Evolutionary conservation across 331 rosid genomes (phyloP), one percentile per base, ranked within the genome.

Genomic region (Pyrus hybrid): DNA sequence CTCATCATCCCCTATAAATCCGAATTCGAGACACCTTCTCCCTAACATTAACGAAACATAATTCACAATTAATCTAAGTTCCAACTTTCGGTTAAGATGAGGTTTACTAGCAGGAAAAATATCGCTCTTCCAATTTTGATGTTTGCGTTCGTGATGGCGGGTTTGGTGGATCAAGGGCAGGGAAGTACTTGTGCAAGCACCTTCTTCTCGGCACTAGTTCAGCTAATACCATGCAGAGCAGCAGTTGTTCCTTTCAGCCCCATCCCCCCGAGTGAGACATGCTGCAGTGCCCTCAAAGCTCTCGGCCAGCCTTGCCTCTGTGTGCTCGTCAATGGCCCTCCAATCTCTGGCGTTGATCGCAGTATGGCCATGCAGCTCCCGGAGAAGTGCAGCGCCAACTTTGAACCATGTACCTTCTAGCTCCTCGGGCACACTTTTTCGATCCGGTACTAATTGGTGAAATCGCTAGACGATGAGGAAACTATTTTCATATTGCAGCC

Each of bases 281-380:
- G 96, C 81, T 93, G 98, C 85, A 77, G 58, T 80, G 87, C 97
- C 77, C 83, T 92, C 73, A 90, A 54, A 70, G 60, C 86, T n/a
- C 68, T 95, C 18, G 97, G 99, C 4, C 97, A 92, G 61, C 87
- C 99, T n/a, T 95, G 97, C 76, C 75, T 90, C 79, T 92, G 99
- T 82, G 91, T 90, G 14, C 91, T 95, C n/a, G 81, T 90, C 65
- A 92, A 90, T 63, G 99, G 99, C 60, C 99, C 96, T 67, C 91
- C 97, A 0, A 85, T 94, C 16, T 74, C 96, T 4, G 97, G 99
- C 5, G 83, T 94, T 2, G 99, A 94, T 76, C 90, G 97, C 45
- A 89, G 70, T 73, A 84, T 90, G 92, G 99, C 93, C 37, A 63
- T 91, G 47, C 90, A 80, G 79, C 95, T 94, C 45, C 99, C 93